Evolutionary conservation across 2,329 filamentous ascomycete genomes (phyloP).

Genomic region (Fonsecaea monophora): DNA sequence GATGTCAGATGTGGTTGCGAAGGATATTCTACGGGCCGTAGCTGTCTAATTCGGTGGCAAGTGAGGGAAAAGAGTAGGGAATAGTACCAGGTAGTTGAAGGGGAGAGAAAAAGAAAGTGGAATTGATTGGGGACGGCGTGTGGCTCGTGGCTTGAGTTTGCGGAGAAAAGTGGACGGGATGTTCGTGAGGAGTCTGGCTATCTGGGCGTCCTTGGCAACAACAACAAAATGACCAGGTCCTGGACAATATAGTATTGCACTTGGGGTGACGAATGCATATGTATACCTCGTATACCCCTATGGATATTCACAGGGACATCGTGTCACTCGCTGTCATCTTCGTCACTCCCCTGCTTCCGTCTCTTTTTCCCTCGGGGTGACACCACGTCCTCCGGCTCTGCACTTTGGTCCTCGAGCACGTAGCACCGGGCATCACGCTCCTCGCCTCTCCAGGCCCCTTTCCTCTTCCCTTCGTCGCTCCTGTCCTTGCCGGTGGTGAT

Average conservation of each 20-base stretch:
- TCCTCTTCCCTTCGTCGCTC: conserved; percentile 37
- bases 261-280: too few species aligned
- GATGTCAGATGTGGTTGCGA: neutral
- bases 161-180: neutral
- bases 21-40: neutral
- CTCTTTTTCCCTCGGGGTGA: conserved; percentile 42
- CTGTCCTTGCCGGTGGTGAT: conserved; percentile 49
- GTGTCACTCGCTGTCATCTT: conserved; percentile 44
- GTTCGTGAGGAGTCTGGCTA: too few species aligned
- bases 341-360: conserved; percentile 44
- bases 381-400: conserved; percentile 41
- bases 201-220: neutral
- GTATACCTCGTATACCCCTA: too few species aligned
- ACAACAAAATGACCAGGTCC: neutral
- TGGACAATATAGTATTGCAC: too few species aligned
- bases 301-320: neutral
- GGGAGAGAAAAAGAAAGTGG: neutral
- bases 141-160: neutral
- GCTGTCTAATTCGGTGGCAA: neutral
- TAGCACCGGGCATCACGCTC: conserved; percentile 56
- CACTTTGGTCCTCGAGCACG: conserved; percentile 52
- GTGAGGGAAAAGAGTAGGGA: neutral
- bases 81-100: neutral
- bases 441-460: conserved; percentile 56
- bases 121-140: neutral